Evolutionary conservation across 2,329 filamentous ascomycete species (phyloP).

Genomic region (Cyphellophora attinorum): DNA sequence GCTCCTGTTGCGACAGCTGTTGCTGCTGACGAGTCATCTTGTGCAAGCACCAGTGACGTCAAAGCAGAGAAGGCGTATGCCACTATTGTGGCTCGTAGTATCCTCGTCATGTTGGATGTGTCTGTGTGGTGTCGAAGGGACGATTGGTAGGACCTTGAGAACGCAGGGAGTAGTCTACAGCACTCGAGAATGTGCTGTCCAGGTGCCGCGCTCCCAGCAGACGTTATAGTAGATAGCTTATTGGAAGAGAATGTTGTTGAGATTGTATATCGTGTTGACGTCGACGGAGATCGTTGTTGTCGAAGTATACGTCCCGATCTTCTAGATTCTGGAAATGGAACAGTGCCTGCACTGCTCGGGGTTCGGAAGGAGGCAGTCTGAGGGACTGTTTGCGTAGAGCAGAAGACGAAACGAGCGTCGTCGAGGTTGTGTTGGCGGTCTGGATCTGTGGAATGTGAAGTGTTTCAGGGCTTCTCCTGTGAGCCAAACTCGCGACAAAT

Average conservation of each 20-base stretch:
- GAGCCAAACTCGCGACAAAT: neutral
- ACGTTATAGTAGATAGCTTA: too few species aligned
- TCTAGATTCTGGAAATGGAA: neutral
- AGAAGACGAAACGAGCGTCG: neutral
- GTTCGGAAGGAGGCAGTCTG: neutral
- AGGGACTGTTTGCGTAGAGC: neutral
- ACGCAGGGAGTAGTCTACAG: too few species aligned
- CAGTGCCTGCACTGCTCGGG: slow-evolving; percentile 1
- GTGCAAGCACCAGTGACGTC: slow-evolving; percentile 8
- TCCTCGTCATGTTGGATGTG: slow-evolving; percentile 10
- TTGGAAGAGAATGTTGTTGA: too few species aligned
- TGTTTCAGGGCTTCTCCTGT: neutral
- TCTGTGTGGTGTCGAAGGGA: too few species aligned
- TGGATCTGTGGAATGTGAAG: neutral
- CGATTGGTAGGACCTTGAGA: too few species aligned
- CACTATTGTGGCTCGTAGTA: slow-evolving; percentile 8
- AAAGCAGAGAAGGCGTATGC: slow-evolving; percentile 9
- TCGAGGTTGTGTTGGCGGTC: neutral
- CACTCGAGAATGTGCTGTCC: too few species aligned
- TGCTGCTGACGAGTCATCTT: slow-evolving; percentile 8
- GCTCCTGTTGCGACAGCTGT: slow-evolving; percentile 5
- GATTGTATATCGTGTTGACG: too few species aligned
- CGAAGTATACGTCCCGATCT: too few species aligned
- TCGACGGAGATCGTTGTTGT: too few species aligned
- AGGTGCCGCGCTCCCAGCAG: too few species aligned